These are phyloP conservation scores for Ascocoryne sarcoides DNA, from an alignment of 2,329 filamentous ascomycete species.

Conservation along the genomic window DNA sequence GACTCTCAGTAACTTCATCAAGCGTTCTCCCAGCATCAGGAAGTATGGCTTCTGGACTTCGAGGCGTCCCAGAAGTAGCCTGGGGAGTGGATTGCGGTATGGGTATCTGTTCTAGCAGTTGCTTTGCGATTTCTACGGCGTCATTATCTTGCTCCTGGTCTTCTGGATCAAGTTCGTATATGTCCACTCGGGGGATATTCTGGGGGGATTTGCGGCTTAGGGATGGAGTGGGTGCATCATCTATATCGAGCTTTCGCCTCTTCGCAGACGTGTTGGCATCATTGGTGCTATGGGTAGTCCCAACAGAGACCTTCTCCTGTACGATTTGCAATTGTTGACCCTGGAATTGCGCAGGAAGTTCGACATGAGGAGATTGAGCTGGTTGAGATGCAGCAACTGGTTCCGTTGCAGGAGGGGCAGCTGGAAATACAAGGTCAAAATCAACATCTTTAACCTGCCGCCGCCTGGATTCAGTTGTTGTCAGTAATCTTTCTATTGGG, in stretches of 20 bases:
- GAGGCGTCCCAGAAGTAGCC: no score
- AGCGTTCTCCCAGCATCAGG: slow-evolving; percentile 4
- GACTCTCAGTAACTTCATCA: slow-evolving; percentile 46
- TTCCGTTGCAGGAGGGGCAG: slow-evolving; percentile 13
- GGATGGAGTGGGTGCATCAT: slow-evolving; percentile 16
- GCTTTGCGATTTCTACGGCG: background rate
- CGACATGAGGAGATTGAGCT: slow-evolving; percentile 9
- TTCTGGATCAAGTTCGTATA: slow-evolving; percentile 6
- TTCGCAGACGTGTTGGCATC: slow-evolving; percentile 29
- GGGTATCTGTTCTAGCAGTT: background rate
- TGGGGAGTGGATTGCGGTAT: background rate
- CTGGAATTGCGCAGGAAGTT: slow-evolving; percentile 6
- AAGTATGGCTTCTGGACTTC: no score
- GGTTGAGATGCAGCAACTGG: slow-evolving; percentile 7
- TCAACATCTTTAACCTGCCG: slow-evolving; percentile 52
- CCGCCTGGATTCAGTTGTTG: slow-evolving; percentile 31
- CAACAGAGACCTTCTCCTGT: background rate
- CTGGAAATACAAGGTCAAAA: slow-evolving; percentile 45
- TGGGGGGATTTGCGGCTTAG: slow-evolving; percentile 22
- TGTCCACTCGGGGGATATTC: slow-evolving; percentile 16
- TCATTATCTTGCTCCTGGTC: slow-evolving; percentile 12
- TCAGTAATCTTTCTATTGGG: slow-evolving; percentile 4
- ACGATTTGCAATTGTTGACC: slow-evolving; percentile 1
- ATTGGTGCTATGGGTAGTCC: slow-evolving; percentile 10
- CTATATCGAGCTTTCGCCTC: slow-evolving; percentile 23